Evolutionary conservation across 306 rosid species (phyloP), one percentile per base, ranked within the genome.

Genomic region (Cotoneaster glaucophyllus): DNA sequence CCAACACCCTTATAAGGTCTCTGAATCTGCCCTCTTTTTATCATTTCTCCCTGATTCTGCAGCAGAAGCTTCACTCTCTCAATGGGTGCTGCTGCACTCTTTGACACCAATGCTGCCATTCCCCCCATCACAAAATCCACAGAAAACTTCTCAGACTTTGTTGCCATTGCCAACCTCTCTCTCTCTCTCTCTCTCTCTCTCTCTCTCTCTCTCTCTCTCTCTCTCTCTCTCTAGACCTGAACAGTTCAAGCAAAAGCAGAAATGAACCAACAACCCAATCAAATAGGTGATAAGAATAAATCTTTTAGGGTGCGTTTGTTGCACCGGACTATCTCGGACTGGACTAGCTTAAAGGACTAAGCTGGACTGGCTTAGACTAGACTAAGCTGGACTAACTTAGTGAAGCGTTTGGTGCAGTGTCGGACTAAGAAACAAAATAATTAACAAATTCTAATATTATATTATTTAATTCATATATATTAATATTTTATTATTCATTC

Each of bases 11-110:
- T 41, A 78, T 91, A 94, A 14, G 97, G 97, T 59, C 70, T 92
- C 81, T 70, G 76, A n/a, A 95, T 90, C 2, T 85, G 92, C 13
- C 99, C 97, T 84, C 97, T 85, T 82, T 92, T 92, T 45, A 90
- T 86, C 97, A 95, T 78, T 85, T 95, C 99, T 24, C 92, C 94
- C 81, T 95, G 99, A 82, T 92, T 95, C 84, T 95, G 99, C 83
- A 92, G 73, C 82, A 95, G 79, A 84, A 92, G 97, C 84, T 95
- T 92, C 70, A 95, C 97, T 83, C 97, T 87, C 78, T 95, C 97
- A 41, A 95, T 88, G 12, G 99, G 99, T 4, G 99, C 98, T 4
- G 93, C 97, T 28, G 92, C 90, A 71, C 69, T 92, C 85, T 76
- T 95, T 4, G 97, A 83, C 53, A 85, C 67, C 44, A 92, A 74